A percentile compares a stretch with the other conserved stretches of the same genome.
These are phyloP conservation scores for Ophiosphaerella narmari DNA, from an alignment of 2,329 filamentous ascomycete genomes.

Conservation along the genomic window DNA sequence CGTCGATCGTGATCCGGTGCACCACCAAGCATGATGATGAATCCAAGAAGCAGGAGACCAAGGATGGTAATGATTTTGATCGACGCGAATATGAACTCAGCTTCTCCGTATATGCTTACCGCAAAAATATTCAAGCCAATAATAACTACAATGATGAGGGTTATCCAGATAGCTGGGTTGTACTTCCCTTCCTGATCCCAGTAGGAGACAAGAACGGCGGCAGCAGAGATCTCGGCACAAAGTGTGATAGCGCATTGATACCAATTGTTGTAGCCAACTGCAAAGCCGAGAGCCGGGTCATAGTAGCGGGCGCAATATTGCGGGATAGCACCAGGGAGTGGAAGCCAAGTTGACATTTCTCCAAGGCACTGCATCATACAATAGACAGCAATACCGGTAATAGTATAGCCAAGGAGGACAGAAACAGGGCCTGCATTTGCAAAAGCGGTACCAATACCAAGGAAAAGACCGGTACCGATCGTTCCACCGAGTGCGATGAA, in stretches of 20 bases:
- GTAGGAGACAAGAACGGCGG: constrained; percentile 37
- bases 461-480: constrained; percentile 50
- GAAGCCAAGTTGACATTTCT: constrained; percentile 50
- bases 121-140: constrained; percentile 43
- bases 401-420: constrained; percentile 43
- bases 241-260: constrained; percentile 42
- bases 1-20: constrained; percentile 38
- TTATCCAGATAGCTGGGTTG: constrained; percentile 42
- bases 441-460: constrained; percentile 41
- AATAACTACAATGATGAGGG: constrained; percentile 43
- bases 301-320: constrained; percentile 49
- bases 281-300: constrained; percentile 50
- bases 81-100: constrained; percentile 55
- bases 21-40: constrained; percentile 45
- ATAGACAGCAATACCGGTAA: constrained; percentile 42
- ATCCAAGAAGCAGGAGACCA: constrained; percentile 34
- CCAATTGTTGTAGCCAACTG: constrained; percentile 30
- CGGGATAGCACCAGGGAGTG: constrained; percentile 45
- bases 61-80: constrained; percentile 53
- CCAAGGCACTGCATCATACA: constrained; percentile 51
- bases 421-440: constrained; percentile 40
- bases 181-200: constrained; percentile 40
- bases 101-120: constrained; percentile 50
- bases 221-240: constrained; percentile 44
- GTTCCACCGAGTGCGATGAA: constrained; percentile 65